Percentiles rank a stretch among this genome's conserved stretches.
Evolutionary conservation across 2,329 filamentous ascomycete genomes (phyloP).

Genomic region (Onygena corvina): DNA sequence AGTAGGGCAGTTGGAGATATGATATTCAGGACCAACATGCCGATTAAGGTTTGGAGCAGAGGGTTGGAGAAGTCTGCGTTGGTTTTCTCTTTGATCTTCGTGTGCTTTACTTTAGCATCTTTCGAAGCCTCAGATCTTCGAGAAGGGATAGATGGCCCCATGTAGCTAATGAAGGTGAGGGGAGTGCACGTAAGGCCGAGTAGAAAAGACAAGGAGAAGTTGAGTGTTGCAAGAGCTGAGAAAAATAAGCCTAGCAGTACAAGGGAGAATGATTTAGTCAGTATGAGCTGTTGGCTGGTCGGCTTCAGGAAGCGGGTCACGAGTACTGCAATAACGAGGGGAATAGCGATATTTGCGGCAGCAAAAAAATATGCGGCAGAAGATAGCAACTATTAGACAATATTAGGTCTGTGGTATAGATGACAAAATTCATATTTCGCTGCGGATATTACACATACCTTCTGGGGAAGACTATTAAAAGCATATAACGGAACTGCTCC

Average conservation of each 20-base stretch:
- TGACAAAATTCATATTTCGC: too few species aligned
- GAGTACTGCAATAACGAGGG: constrained; percentile 44
- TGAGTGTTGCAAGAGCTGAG: constrained; percentile 83
- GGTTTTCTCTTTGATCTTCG: neutral
- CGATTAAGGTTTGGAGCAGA: constrained; percentile 15
- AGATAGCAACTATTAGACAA: constrained; percentile 42
- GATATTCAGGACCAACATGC: constrained; percentile 43
- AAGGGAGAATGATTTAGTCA: constrained; percentile 86
- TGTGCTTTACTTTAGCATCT: neutral
- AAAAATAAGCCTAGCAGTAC: constrained; percentile 84
- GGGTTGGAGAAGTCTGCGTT: neutral
- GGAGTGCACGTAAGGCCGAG: constrained; percentile 69
- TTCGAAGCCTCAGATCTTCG: neutral
- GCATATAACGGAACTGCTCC: constrained; percentile 70
- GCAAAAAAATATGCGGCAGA: constrained; percentile 49
- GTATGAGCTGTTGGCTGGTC: constrained; percentile 57
- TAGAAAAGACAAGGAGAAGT: constrained; percentile 82
- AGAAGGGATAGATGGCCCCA: constrained; percentile 10
- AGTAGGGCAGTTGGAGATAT: constrained; percentile 50
- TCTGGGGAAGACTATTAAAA: constrained; percentile 62
- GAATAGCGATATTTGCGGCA: constrained; percentile 44
- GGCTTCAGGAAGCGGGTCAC: constrained; percentile 42
- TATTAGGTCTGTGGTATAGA: constrained; percentile 15
- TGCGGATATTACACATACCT: constrained; percentile 50
- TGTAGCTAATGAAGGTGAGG: constrained; percentile 54